These are phyloP conservation scores for Solanum sparsipilum DNA, from an alignment of 257 asterid species.

Conservation along the genomic window DNA sequence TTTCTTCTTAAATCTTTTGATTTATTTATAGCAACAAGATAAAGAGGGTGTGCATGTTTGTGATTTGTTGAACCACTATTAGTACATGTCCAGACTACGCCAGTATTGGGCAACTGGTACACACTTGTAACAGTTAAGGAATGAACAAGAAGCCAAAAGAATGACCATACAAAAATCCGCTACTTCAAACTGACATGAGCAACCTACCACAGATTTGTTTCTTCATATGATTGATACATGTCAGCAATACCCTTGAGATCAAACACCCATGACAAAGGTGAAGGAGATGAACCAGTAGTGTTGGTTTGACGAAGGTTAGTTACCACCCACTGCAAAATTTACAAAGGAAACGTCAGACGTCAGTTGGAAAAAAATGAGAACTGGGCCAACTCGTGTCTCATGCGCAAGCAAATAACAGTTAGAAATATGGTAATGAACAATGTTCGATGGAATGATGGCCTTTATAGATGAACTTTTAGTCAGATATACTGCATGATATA, in stretches of 20 bases:
- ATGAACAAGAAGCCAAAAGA: background rate
- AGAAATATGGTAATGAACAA: background rate
- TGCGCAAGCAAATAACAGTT: background rate
- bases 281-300: slow-evolving; percentile 42
- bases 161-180: background rate
- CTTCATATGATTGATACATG: slow-evolving; percentile 94
- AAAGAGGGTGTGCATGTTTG: background rate
- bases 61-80: background rate
- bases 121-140: background rate
- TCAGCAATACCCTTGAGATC: slow-evolving; percentile 80
- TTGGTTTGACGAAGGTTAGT: slow-evolving; percentile 62
- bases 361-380: background rate
- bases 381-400: background rate
- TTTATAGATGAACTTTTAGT: background rate
- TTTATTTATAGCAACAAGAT: background rate
- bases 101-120: background rate
- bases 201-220: slow-evolving; percentile 65
- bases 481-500: background rate
- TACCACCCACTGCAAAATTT: slow-evolving; percentile 71
- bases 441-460: background rate
- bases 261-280: slow-evolving; percentile 70
- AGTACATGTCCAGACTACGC: background rate
- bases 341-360: background rate
- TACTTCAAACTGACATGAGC: background rate
- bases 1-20: background rate